These are phyloP conservation scores for Dioscorea cayenensis DNA, from an alignment of 116 monocot genomes.

Conservation along the genomic window DNA sequence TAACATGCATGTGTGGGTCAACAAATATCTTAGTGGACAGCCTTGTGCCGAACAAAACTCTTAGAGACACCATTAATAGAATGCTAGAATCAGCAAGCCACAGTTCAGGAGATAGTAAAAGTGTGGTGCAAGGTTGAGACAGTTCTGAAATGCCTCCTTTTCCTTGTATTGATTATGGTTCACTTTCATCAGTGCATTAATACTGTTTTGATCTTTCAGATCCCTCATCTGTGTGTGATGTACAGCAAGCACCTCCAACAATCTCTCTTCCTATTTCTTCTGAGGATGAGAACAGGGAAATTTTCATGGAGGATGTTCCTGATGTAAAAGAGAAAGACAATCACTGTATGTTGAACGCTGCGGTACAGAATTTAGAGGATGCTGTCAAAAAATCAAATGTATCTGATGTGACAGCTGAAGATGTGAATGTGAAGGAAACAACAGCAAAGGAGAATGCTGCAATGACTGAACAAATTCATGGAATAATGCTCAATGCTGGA, in stretches of 20 bases:
- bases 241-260: neutral
- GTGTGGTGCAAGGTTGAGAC: constrained; percentile 20
- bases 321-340: neutral
- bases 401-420: neutral
- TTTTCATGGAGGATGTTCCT: neutral
- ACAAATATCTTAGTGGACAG: constrained; percentile 48
- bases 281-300: neutral
- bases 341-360: neutral
- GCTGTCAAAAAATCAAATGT: neutral
- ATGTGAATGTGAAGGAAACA: neutral
- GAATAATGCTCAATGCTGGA: neutral
- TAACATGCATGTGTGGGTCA: constrained; percentile 44
- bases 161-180: neutral
- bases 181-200: neutral
- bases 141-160: neutral
- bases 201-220: neutral
- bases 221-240: neutral
- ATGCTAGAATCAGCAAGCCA: constrained; percentile 47
- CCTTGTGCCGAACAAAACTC: constrained; percentile 51
- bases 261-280: neutral
- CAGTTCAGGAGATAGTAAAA: constrained; percentile 40
- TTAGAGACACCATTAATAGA: constrained; percentile 50
- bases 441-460: neutral
- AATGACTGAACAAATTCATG: neutral
- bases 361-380: neutral